phyloP scores from a whole-genome alignment of 371 early-diverging fungal species.

The Homolaphlyctis polyrhiza region DNA sequence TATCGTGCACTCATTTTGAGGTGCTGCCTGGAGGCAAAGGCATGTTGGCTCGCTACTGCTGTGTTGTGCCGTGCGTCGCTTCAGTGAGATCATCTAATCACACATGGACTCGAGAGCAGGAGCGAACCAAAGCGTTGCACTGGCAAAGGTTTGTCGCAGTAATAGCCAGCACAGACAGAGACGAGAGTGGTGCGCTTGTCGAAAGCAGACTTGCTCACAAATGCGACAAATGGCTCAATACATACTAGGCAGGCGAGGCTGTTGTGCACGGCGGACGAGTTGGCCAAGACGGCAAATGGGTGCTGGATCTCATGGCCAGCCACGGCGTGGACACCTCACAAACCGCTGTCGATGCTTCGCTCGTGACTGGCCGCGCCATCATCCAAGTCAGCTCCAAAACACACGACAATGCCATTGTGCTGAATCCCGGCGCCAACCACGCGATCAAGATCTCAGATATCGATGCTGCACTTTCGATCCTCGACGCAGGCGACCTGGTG shows the following conservation, averaged over 20 bases:
- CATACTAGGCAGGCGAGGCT: constrained; percentile 52
- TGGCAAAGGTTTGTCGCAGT: constrained; percentile 52
- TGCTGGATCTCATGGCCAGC: constrained; percentile 51
- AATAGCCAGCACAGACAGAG: neutral
- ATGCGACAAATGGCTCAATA: constrained; percentile 41
- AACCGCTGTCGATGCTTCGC: neutral
- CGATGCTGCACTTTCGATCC: constrained; percentile 33
- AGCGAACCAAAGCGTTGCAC: constrained; percentile 80
- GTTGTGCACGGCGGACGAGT: constrained; percentile 76
- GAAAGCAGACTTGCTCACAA: constrained; percentile 15
- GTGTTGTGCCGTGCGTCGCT: too few species aligned
- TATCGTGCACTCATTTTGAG: constrained; percentile 55
- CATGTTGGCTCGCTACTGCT: too few species aligned
- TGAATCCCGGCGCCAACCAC: constrained; percentile 78
- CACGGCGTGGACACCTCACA: constrained; percentile 18
- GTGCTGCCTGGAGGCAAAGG: constrained; percentile 85
- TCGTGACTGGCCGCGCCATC: constrained; percentile 74
- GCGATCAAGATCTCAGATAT: constrained; percentile 35
- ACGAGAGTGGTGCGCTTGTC: neutral
- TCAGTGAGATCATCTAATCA: too few species aligned
- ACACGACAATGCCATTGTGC: constrained; percentile 82
- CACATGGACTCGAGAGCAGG: constrained; percentile 20
- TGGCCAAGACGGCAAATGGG: constrained; percentile 83
- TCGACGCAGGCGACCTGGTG: constrained; percentile 56
- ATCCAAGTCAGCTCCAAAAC: constrained; percentile 68